Percentiles rank a stretch among this genome's conserved stretches.
phyloP scores from a whole-genome alignment of 2,329 filamentous ascomycete species.

The Teratosphaeria gauchensis region DNA sequence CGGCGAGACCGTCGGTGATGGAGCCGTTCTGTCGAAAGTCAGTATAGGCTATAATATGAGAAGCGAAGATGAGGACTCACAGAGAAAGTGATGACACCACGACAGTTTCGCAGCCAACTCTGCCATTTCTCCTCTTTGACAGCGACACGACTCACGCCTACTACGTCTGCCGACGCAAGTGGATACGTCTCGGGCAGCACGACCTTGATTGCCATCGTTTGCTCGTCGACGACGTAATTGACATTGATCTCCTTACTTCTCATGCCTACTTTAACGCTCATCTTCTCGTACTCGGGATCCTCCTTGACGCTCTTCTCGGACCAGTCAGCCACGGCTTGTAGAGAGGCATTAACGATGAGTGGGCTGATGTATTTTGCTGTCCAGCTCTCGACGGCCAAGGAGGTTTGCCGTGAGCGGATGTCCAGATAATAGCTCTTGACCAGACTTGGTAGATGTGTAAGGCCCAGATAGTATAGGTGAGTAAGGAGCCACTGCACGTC shows the following conservation, averaged over 20 bases:
- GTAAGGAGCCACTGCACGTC: conserved; percentile 76
- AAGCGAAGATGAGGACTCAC: conserved; percentile 29
- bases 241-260: conserved; percentile 68
- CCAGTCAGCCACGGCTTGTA: conserved; percentile 63
- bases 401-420: conserved; percentile 68
- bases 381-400: conserved; percentile 71
- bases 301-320: conserved; percentile 32
- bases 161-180: conserved; percentile 65
- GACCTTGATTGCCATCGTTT: conserved; percentile 73
- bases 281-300: conserved; percentile 40
- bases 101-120: conserved; percentile 76
- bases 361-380: conserved; percentile 73
- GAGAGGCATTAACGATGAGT: conserved; percentile 53
- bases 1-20: conserved; percentile 74
- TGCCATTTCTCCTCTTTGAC: conserved; percentile 90
- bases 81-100: conserved; percentile 88
- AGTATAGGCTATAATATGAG: not conserved
- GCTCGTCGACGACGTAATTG: conserved; percentile 80
- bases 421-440: conserved; percentile 80
- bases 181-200: conserved; percentile 74
- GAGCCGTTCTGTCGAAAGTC: conserved; percentile 54
- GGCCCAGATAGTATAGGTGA: conserved; percentile 73
- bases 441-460: conserved; percentile 67
- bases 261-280: conserved; percentile 61
- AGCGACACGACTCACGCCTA: conserved; percentile 70